Evolutionary conservation across 2,329 filamentous ascomycete genomes (phyloP), one percentile per base, ranked within the genome.

Genomic region (Botrytis fragariae): DNA sequence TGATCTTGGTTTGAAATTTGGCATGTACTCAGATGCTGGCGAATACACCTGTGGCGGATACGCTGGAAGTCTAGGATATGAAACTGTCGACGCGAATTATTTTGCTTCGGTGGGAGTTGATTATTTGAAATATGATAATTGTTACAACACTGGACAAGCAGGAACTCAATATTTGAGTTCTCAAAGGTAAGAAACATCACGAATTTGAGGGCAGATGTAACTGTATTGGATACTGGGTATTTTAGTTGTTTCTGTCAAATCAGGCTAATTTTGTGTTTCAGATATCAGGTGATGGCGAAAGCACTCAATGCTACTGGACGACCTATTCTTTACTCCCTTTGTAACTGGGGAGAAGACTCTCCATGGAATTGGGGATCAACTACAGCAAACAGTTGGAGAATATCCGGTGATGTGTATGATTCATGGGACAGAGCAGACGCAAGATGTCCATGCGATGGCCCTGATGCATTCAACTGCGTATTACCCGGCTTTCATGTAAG

Each of bases 71-170:
- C 77, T 87, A 59, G 86, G 84, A 8, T 83, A 86, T 76, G 87
- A 88, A 77, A 81, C 83, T 48, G 82, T 85, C 42, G 87, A 89
- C 78, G 87, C 87, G 0, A 79, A 85, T 25, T 83, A 84, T 0
- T 88, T 84, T 77, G 86, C 87, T 1, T 80, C 79, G 25, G 87
- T 86, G 84, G 86, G 84, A 1, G 84, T 87, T 45, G 84, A 86
- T 78, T 87, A 87, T 75, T 78, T 87, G 35, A 87, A 88, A 77
- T 88, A 88, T 76, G 87, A 88, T 79, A 88, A 88, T 77, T 89
- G 87, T 81, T 87, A 84, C 78, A 87, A 88, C 75, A 82, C 85
- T 74, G 87, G 87, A 12, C 84, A 86, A 72, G 84, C 83, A n/a
- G 86, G 86, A 76, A 81, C 79, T 75, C 80, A 75, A 73, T 78